Percentiles rank a stretch among this genome's conserved stretches.
These are phyloP conservation scores for Gossypium aridum DNA, from an alignment of 441 rosid species.

Conservation along the genomic window DNA sequence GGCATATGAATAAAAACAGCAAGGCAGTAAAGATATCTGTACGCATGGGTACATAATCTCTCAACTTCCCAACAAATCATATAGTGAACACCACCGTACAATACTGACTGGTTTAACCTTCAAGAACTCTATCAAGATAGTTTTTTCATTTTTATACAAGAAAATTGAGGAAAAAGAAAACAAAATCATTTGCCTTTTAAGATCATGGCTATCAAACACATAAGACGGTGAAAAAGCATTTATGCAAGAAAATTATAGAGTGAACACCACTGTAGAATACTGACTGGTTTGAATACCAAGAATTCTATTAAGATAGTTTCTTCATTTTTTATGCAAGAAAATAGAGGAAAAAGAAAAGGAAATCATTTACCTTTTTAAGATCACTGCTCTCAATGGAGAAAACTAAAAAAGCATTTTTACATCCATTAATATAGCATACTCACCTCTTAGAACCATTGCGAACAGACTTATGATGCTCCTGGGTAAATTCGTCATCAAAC, in stretches of 20 bases:
- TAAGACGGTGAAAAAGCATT: neutral
- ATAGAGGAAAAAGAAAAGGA: too few species aligned
- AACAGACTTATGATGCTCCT: slow-evolving; percentile 26
- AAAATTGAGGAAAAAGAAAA: neutral
- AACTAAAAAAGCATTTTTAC: slow-evolving; percentile 13
- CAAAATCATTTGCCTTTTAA: neutral
- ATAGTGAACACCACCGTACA: neutral
- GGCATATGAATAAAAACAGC: neutral
- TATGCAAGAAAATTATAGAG: too few species aligned
- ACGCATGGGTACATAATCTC: neutral
- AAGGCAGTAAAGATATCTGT: neutral
- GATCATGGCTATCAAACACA: neutral
- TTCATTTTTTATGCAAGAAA: too few species aligned
- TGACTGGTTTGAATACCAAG: too few species aligned
- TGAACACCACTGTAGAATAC: too few species aligned
- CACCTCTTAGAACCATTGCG: slow-evolving; percentile 49
- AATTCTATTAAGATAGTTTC: too few species aligned
- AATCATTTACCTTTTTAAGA: neutral
- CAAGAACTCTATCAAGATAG: neutral
- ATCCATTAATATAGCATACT: slow-evolving; percentile 15
- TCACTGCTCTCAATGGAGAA: neutral
- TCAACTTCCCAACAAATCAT: neutral
- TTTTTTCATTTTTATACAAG: neutral
- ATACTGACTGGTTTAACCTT: neutral
- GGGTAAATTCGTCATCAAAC: slow-evolving; percentile 24